A percentile compares a stretch with the other conserved stretches of the same genome.
Evolutionary conservation across 306 rosid genomes (phyloP).

Genomic region (Inga laurina): DNA sequence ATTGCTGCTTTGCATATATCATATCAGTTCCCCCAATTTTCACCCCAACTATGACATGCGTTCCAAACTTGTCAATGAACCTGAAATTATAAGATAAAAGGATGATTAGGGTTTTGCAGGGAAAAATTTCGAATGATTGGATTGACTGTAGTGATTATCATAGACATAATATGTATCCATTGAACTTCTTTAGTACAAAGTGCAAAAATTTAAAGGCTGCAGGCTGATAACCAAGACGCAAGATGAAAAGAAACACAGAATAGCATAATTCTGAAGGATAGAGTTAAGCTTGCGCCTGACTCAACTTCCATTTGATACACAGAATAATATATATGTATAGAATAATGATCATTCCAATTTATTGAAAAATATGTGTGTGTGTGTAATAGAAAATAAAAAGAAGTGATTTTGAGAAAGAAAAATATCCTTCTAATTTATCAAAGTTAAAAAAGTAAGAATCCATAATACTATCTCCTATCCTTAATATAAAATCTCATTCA

Average conservation of each 20-base stretch:
- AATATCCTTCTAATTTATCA: neutral
- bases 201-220: neutral
- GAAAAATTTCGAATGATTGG: neutral
- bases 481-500: no score
- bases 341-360: no score
- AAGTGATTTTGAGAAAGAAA: neutral
- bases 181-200: neutral
- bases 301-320: neutral
- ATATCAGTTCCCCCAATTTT: conserved; percentile 82
- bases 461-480: neutral
- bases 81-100: conserved; percentile 41
- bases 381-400: neutral
- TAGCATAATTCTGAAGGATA: neutral
- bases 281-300: neutral
- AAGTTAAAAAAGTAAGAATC: neutral
- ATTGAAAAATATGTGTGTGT: no score
- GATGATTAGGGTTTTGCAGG: neutral
- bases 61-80: conserved; percentile 75
- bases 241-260: neutral
- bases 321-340: no score
- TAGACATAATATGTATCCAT: neutral
- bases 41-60: conserved; percentile 76
- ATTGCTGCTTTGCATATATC: conserved; percentile 67
- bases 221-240: neutral
- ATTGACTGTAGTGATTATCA: conserved; percentile 8